Conservation (phyloP, 441 rosid species). For the Populus hybrid region DNA sequence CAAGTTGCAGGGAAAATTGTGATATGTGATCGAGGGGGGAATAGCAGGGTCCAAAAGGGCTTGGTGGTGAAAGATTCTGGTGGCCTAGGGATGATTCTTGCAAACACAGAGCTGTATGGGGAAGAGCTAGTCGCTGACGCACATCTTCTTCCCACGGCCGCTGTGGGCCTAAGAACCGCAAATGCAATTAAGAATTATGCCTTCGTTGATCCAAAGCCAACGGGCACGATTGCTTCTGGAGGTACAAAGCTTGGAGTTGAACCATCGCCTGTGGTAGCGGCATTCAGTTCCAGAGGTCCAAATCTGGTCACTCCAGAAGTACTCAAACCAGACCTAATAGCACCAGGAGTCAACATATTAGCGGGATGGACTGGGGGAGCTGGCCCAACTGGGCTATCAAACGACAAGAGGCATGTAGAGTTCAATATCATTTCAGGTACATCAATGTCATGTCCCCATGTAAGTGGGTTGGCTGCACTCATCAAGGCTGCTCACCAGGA, state of each 20-base stretch:
- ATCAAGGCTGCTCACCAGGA: too few species aligned
- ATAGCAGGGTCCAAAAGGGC: conserved; percentile 41
- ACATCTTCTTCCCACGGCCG: conserved; percentile 48
- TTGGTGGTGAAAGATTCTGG: conserved; percentile 46
- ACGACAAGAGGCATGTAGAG: conserved; percentile 33
- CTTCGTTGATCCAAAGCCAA: conserved; percentile 30
- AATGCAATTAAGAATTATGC: conserved; percentile 33
- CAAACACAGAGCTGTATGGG: conserved; percentile 40
- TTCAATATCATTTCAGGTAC: conserved; percentile 7
- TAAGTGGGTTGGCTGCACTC: too few species aligned
- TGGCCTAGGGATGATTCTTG: conserved; percentile 48
- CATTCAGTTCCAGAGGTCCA: conserved; percentile 57
- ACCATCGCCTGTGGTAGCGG: conserved; percentile 55
- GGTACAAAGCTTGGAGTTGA: conserved; percentile 38
- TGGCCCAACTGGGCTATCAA: conserved; percentile 36
- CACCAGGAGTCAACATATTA: conserved; percentile 48
- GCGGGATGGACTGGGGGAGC: conserved; percentile 48
- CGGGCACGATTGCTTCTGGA: conserved; percentile 32
- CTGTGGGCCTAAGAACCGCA: conserved; percentile 38
- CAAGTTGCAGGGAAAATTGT: conserved; percentile 53
- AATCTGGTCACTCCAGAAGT: conserved; percentile 38
- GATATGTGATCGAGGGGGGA: conserved; percentile 52
- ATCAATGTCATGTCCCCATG: too few species aligned
- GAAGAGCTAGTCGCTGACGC: conserved; percentile 56
- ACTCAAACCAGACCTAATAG: conserved; percentile 52